Evolutionary conservation across 306 rosid species (phyloP).

Genomic region (Glycine latifolia): DNA sequence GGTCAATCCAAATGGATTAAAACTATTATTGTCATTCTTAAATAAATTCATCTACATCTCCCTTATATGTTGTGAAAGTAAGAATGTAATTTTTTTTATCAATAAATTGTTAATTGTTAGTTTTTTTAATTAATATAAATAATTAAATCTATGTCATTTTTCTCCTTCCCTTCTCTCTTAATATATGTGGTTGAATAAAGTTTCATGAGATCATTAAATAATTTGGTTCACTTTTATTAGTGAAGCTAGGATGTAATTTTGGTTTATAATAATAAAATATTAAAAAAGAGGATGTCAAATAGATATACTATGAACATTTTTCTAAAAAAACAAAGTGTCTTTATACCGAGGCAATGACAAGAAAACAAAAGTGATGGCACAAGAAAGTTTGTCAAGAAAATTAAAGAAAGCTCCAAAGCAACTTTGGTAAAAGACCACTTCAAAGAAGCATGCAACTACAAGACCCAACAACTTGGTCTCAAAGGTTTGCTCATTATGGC

Average conservation of each 20-base stretch:
- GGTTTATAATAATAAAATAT: background rate
- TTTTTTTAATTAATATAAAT: too few species aligned
- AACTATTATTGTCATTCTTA: too few species aligned
- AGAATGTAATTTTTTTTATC: background rate
- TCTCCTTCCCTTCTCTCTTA: too few species aligned
- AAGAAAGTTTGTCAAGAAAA: background rate
- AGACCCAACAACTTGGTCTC: constrained; percentile 8
- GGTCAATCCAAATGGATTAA: background rate
- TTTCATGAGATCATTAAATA: background rate
- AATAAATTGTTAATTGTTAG: too few species aligned
- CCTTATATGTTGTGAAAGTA: background rate
- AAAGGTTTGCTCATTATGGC: constrained; percentile 17
- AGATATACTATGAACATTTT: background rate
- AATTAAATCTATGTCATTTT: too few species aligned
- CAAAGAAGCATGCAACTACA: constrained; percentile 21
- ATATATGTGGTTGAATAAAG: background rate
- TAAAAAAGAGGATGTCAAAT: background rate
- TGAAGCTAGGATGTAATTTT: background rate
- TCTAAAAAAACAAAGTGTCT: background rate
- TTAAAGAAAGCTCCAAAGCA: constrained; percentile 46
- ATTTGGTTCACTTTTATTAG: background rate
- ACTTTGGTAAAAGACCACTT: constrained; percentile 50
- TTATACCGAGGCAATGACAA: constrained; percentile 32
- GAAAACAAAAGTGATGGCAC: constrained; percentile 27
- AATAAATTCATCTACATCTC: too few species aligned